Evolutionary conservation across 2,329 filamentous ascomycete species (phyloP), one percentile per base, ranked within the genome.

Genomic region (Paraphoma sp.): DNA sequence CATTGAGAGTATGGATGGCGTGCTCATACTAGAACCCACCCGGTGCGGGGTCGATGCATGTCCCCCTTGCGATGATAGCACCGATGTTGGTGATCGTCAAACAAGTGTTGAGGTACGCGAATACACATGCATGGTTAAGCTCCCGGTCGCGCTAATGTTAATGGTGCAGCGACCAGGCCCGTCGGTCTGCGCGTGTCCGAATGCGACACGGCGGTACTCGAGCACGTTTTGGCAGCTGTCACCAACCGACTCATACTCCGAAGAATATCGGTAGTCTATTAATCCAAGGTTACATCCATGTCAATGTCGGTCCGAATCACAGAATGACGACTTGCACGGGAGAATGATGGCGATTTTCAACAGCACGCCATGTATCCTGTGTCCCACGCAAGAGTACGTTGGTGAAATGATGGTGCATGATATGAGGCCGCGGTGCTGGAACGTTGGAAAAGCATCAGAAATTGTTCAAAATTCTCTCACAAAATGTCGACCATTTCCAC

Each of bases 401-500:
- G 12, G 8, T 28, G 17, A 45, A 6, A 28, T 45, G 33, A 3
- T 6, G 33, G 7, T 36, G 14, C 14, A 14, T 23, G 14, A 36
- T 36, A 36, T 36, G 33, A 36, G 14, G 23, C 23, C 23, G 23
- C 23, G 23, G 3, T 23, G 23, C 23, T 23, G 2, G 23, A 23
- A 23, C 5, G 2, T 36, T 36, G 9, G 6, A 14, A 36, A 36
- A 14, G 9, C 33, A 10, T 10, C 33, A 36, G 33, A 30, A 11
- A 14, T 31, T 23, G 4, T 46, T 31, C 2, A 14, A 40, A 9
- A 41, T 8, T 3, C 3, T 41, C 16, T 12, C 18, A 36, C 40
- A 58, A 6, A 18, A 62, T 62, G 59, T 16, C 56, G 7, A 30
- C 56, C 28, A 30, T 48, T 1, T 54, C 43, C 2, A 53, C 44